phyloP scores from a whole-genome alignment of 1,139 yeast genomes.

The Hyphopichia burtonii region DNA sequence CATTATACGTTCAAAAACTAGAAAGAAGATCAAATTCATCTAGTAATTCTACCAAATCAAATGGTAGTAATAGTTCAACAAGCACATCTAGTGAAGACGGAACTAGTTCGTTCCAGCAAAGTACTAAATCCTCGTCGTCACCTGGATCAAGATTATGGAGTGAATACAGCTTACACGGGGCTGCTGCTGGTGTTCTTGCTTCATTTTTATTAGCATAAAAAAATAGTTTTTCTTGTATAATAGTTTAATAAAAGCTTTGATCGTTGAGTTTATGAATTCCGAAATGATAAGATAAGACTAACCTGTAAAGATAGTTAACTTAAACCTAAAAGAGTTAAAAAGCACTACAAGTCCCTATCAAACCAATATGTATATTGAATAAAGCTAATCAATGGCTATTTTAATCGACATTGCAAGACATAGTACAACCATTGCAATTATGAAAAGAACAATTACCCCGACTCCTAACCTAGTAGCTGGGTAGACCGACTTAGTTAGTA shows the following conservation, averaged over 20 bases:
- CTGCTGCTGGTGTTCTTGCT: background rate
- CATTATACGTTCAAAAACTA: background rate
- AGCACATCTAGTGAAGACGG: background rate
- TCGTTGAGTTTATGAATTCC: no score
- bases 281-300: background rate
- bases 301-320: background rate
- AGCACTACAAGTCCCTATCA: background rate
- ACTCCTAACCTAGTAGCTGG: constrained; percentile 28
- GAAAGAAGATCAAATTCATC: background rate
- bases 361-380: no score
- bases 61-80: background rate
- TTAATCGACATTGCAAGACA: constrained; percentile 3
- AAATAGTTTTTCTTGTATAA: background rate
- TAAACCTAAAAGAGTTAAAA: background rate
- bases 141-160: background rate
- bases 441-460: constrained; percentile 3
- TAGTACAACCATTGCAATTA: constrained; percentile 4
- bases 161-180: background rate
- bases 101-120: background rate
- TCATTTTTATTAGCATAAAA: constrained; percentile 2
- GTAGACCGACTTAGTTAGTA: constrained; percentile 24
- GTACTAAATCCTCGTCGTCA: background rate
- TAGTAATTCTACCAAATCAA: background rate
- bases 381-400: background rate
- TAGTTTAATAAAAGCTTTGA: background rate